Percentiles rank a stretch among this genome's conserved stretches.
These are phyloP conservation scores for Sanguinoderma infundibulare DNA, from an alignment of 1,284 basidiomycete species.

Conservation along the genomic window DNA sequence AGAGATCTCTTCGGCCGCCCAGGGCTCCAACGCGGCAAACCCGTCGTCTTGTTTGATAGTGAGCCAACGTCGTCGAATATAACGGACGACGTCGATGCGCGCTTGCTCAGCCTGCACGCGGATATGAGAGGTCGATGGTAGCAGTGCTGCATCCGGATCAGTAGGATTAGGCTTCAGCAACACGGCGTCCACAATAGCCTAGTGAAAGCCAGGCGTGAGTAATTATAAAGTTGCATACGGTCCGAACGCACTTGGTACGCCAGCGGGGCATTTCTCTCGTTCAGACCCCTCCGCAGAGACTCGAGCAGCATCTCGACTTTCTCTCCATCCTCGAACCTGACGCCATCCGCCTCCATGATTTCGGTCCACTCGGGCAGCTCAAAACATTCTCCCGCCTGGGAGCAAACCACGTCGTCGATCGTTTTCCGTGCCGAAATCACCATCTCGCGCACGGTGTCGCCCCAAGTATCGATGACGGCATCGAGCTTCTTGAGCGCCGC, in stretches of 20 bases:
- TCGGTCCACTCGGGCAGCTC: slow-evolving; percentile 71
- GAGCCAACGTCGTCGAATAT: slow-evolving; percentile 74
- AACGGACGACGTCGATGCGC: slow-evolving; percentile 69
- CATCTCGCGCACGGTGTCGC: slow-evolving; percentile 67
- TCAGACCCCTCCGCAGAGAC: slow-evolving; percentile 60
- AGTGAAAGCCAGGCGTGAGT: slow-evolving; percentile 16
- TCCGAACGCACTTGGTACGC: slow-evolving; percentile 70
- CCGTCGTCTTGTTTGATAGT: slow-evolving; percentile 80
- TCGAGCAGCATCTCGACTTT: slow-evolving; percentile 74
- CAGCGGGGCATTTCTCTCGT: slow-evolving; percentile 62
- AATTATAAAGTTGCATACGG: background rate
- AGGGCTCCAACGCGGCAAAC: slow-evolving; percentile 80
- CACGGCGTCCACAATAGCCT: slow-evolving; percentile 79
- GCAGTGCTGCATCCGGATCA: slow-evolving; percentile 60
- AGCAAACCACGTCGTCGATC: slow-evolving; percentile 66
- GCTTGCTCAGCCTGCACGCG: slow-evolving; percentile 75
- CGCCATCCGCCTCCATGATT: slow-evolving; percentile 71
- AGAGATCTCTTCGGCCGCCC: slow-evolving; percentile 88
- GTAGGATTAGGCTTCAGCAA: slow-evolving; percentile 71
- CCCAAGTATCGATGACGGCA: slow-evolving; percentile 67
- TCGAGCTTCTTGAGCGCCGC: slow-evolving; percentile 61
- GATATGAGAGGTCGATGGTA: slow-evolving; percentile 67
- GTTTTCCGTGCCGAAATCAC: slow-evolving; percentile 59
- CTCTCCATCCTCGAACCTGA: slow-evolving; percentile 76
- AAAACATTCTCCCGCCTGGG: slow-evolving; percentile 66